phyloP scores from a whole-genome alignment of 495 filamentous ascomycete species.

The Melanomma pulvis-pyrius region DNA sequence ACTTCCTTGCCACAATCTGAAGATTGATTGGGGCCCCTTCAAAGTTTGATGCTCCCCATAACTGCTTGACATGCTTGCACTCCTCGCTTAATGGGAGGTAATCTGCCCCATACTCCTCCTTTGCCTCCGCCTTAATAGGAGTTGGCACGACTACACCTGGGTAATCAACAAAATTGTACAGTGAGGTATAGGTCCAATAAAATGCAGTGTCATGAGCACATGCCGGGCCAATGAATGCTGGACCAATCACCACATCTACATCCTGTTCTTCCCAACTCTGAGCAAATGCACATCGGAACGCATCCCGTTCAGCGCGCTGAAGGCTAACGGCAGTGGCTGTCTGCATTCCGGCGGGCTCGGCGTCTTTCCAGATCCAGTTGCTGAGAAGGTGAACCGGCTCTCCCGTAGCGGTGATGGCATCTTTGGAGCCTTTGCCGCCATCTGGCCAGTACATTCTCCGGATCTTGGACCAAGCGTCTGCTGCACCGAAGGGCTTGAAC shows the following conservation, averaged over 20 bases:
- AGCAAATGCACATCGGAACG: neutral
- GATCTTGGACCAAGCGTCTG: neutral
- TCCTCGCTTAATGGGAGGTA: slow-evolving; percentile 4
- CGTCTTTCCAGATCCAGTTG: neutral
- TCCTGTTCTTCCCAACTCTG: neutral
- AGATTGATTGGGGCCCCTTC: slow-evolving; percentile 56
- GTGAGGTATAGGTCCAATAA: neutral
- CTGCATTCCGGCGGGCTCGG: neutral
- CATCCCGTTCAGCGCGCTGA: neutral
- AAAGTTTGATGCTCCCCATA: slow-evolving; percentile 51
- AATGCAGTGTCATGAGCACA: neutral
- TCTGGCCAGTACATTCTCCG: neutral
- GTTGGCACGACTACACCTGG: neutral
- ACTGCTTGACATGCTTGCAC: neutral
- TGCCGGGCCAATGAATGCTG: neutral
- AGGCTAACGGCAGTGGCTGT: neutral
- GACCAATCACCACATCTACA: neutral
- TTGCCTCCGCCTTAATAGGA: neutral
- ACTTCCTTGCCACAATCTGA: slow-evolving; percentile 53
- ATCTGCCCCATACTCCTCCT: neutral
- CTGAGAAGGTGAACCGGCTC: neutral
- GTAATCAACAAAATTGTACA: slow-evolving; percentile 2
- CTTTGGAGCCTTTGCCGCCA: neutral
- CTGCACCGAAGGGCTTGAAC: neutral
- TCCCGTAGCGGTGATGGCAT: neutral